Base-by-base conservation (phyloP, 495 filamentous ascomycete genomes). In the Podospora conica region DNA sequence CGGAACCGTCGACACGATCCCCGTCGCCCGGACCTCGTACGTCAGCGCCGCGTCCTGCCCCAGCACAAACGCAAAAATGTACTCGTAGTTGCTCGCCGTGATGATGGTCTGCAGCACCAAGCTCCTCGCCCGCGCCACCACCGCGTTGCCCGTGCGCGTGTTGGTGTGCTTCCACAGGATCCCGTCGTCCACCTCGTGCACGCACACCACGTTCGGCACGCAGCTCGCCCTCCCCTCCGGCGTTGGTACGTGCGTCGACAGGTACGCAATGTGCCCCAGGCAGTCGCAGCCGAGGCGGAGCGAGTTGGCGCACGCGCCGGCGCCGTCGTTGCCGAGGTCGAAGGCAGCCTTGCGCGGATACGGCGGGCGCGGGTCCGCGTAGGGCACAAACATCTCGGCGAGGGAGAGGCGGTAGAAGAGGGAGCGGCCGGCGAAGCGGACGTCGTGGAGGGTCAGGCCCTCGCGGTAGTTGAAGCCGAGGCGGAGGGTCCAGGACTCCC, bases 121-220 rank as follows among this genome's bases (percentile, higher is more conserved):
- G 71, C 90, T 85, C n/a, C 90, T 83, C 55, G 83, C 79, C 3
- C 90, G 84, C 6, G 83, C 86, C 7, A 90, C 83, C 31, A 86
- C 84, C 1, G 85, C 86, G 0, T 85, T 82, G 12, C 81, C 79
- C 3, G 89, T 90, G 9, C 89, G 85, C 78, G 85, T 91, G 71
- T 93, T 90, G 28, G 87, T 91, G 75, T 93, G 90, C 72, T 93
- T 93, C 83, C 87, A 91, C 9, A 85, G 85, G 56, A 92, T 89
- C 18, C 89, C 89, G 60, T 79, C 80, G 68, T 89, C 87, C 67
- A 88, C 84, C 64, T 90, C 88, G 70, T 93, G 90, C 54, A 90
- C 81, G 74, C 90, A 92, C 20, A 93, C 80, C 3, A 88, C 88
- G 66, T 92, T 91, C 40, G 84, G 83, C 75, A 86, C 82, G 0